phyloP scores from a whole-genome alignment of 176 grass and related monocot genomes.

The Leersia perrieri region DNA sequence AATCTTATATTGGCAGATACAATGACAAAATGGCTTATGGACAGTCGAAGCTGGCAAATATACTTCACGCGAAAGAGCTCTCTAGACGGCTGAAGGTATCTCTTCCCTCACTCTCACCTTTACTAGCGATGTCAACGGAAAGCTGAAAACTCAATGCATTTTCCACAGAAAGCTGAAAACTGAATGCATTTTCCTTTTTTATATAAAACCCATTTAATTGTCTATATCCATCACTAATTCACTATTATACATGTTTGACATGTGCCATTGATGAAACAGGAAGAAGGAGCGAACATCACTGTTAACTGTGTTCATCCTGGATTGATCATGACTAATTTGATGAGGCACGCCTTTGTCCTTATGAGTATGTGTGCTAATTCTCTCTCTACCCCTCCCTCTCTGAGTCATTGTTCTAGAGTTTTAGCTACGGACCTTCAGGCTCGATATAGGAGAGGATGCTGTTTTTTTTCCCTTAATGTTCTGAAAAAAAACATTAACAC shows the following conservation, averaged over 20 bases:
- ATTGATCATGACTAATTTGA: slow-evolving; percentile 96
- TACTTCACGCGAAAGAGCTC: slow-evolving; percentile 85
- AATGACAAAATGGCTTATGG: slow-evolving; percentile 86
- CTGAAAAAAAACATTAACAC: slow-evolving; percentile 21
- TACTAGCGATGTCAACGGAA: neutral
- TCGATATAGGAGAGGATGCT: neutral
- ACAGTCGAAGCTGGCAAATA: slow-evolving; percentile 94
- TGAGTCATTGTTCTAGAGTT: neutral
- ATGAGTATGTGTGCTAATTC: slow-evolving; percentile 60
- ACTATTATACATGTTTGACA: neutral
- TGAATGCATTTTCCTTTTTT: neutral
- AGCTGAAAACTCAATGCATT: neutral
- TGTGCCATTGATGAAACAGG: slow-evolving; percentile 51
- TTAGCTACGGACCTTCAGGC: neutral
- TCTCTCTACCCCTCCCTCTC: neutral
- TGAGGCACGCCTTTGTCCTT: slow-evolving; percentile 75
- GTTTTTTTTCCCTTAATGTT: neutral
- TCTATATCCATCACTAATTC: neutral
- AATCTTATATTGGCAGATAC: slow-evolving; percentile 59
- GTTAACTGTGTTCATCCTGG: slow-evolving; percentile 90
- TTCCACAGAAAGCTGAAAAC: slow-evolving; percentile 14
- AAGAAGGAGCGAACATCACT: slow-evolving; percentile 81
- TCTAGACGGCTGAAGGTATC: slow-evolving; percentile 72
- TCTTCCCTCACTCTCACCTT: neutral
- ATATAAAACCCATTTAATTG: neutral